Base-by-base conservation (phyloP, 495 filamentous ascomycete species). In the Sordaria brevicollis region DNA sequence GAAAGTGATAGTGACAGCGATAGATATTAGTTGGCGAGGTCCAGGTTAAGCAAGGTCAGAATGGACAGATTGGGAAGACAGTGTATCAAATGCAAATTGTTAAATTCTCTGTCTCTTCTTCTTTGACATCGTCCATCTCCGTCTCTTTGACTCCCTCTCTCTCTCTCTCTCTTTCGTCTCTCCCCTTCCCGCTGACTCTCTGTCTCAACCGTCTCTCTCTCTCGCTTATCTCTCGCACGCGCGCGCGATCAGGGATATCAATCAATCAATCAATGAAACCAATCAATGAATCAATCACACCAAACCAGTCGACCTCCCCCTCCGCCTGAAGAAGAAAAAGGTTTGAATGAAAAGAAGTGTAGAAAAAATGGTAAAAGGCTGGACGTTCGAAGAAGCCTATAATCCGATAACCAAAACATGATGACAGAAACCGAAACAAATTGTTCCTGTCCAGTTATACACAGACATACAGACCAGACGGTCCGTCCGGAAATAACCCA, bases 391-490 rank as follows among this genome's bases (percentile, higher is more conserved):
- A n/a, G n/a, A n/a, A n/a, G n/a, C n/a, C n/a, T n/a, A n/a, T n/a
- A n/a, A n/a, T 34, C 34, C 25, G 11, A 35, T 65, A 35, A 65
- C n/a, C 33, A 65, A 69, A 69, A 65, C 68, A 49, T 29, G 67
- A 67, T 49, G 72, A 70, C 70, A 70, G 65, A 69, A 68, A 71
- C 71, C 35, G 19, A 31, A 35, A 72, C 67, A 71, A 69, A 65
- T 29, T n/a, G n/a, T n/a, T n/a, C n/a, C n/a, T n/a, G 49, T 57
- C 21, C 49, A 29, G 49, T 11, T 13, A 57, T 5, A 29, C 4
- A 57, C 49, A 54, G 21, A 3, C 19, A 38, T n/a, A 17, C 6
- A 57, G 49, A 57, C n/a, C 49, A 57, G 5, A 57, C 49, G 5
- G 49, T 13, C 11, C 5, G 49, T 21, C 21, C n/a, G n/a, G n/a